phyloP scores from a whole-genome alignment of 148 eudicot species.

The Camellia lanceoleosa region DNA sequence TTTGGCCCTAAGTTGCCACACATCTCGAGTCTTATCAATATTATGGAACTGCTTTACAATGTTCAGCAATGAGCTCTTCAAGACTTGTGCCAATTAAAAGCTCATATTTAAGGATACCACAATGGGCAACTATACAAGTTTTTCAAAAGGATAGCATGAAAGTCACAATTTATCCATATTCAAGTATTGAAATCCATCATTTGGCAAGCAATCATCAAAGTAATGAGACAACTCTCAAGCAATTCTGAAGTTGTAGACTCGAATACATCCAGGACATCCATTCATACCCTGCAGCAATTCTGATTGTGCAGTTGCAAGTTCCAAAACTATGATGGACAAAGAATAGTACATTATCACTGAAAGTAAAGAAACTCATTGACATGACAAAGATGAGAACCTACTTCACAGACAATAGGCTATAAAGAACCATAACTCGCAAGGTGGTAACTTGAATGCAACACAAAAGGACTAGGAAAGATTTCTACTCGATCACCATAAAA shows the following conservation, averaged over 20 bases:
- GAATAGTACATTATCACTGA: not conserved
- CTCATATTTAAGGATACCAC: not conserved
- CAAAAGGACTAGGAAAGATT: not conserved
- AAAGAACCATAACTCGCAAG: not conserved
- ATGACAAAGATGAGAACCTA: too few relatives aligned
- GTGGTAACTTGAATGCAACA: not conserved
- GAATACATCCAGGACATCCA: not conserved
- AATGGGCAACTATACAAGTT: not conserved
- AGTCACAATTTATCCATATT: not conserved
- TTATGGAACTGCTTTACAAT: not conserved
- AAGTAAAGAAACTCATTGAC: not conserved
- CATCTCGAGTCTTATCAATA: not conserved
- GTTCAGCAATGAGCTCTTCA: not conserved
- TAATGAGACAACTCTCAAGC: not conserved
- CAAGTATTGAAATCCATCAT: not conserved
- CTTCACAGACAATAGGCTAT: not conserved
- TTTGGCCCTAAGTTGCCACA: constrained; percentile 2
- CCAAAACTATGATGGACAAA: not conserved
- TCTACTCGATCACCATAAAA: not conserved
- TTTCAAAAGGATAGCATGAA: not conserved
- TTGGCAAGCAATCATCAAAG: not conserved
- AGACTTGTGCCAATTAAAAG: not conserved
- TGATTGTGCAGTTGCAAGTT: not conserved
- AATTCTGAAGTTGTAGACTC: not conserved
- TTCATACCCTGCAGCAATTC: not conserved